Evolutionary conservation across 2,329 filamentous ascomycete species (phyloP).

Genomic region (Juglanconis sp.): DNA sequence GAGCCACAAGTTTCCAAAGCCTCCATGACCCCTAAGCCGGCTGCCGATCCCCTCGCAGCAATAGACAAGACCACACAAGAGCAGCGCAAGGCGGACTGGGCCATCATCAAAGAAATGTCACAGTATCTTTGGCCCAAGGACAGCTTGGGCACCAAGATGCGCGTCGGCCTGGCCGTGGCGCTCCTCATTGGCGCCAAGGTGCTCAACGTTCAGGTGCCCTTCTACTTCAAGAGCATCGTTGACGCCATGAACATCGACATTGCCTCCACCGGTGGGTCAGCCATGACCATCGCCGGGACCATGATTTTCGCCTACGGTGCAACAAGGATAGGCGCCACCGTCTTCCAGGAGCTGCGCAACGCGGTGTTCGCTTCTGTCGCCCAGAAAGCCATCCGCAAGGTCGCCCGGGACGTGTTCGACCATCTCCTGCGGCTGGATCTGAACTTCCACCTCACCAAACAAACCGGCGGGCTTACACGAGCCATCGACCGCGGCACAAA

Average conservation of each 20-base stretch:
- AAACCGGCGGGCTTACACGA: constrained; percentile 89
- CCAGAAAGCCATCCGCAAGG: constrained; percentile 89
- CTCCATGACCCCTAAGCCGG: constrained; percentile 2
- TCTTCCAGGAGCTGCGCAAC: constrained; percentile 93
- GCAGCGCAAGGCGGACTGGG: constrained; percentile 96
- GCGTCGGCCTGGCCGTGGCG: constrained; percentile 80
- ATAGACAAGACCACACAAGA: constrained; percentile 72
- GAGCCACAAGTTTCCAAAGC: background rate
- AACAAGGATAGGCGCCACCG: constrained; percentile 79
- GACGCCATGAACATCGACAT: constrained; percentile 98
- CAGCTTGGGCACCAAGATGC: constrained; percentile 74
- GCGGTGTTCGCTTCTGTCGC: constrained; percentile 96
- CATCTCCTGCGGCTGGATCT: constrained; percentile 86
- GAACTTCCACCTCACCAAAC: constrained; percentile 88
- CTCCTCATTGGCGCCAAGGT: constrained; percentile 88
- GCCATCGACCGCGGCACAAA: constrained; percentile 97
- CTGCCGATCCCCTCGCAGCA: constrained; percentile 55
- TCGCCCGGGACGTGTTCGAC: constrained; percentile 88
- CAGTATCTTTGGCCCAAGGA: constrained; percentile 95
- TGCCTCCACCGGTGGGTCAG: constrained; percentile 79
- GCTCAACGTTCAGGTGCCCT: constrained; percentile 95
- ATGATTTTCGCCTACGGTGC: constrained; percentile 93
- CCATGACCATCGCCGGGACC: constrained; percentile 81
- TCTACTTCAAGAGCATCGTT: constrained; percentile 98
- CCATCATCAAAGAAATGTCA: constrained; percentile 97